A percentile compares a stretch with the other conserved stretches of the same genome.
These are phyloP conservation scores for Globisporangium apiculatum DNA, from an alignment of 352 stramenopile species.

Conservation along the genomic window DNA sequence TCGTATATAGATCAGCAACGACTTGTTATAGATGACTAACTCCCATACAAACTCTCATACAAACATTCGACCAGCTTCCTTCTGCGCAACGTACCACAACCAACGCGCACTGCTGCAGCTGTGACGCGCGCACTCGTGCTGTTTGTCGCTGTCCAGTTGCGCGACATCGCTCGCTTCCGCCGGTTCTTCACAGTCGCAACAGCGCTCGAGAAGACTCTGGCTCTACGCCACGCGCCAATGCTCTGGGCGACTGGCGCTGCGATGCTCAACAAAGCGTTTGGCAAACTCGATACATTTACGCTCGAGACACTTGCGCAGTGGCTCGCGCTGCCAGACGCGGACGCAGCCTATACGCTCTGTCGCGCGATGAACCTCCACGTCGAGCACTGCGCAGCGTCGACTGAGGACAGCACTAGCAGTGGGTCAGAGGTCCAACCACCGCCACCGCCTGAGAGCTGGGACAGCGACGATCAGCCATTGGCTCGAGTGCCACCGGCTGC, in stretches of 20 bases:
- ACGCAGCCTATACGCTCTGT: conserved; percentile 28
- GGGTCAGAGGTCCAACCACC: neutral
- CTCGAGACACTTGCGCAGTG: conserved; percentile 31
- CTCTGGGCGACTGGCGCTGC: conserved; percentile 28
- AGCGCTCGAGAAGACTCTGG: conserved; percentile 28
- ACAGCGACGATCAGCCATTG: neutral
- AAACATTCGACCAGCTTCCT: conserved; percentile 12
- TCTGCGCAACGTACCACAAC: conserved; percentile 25
- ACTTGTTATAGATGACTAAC: no score
- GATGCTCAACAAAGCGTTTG: conserved; percentile 56
- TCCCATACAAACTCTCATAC: neutral
- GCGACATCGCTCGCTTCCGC: conserved; percentile 33
- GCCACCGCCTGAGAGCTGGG: conserved; percentile 12
- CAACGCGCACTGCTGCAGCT: conserved; percentile 6
- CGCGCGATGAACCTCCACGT: conserved; percentile 37
- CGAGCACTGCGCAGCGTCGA: neutral
- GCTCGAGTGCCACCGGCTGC: neutral
- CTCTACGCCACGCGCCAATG: conserved; percentile 29
- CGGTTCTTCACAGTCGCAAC: conserved; percentile 19
- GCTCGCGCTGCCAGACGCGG: conserved; percentile 16
- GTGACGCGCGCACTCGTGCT: conserved; percentile 31
- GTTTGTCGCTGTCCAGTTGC: conserved; percentile 50
- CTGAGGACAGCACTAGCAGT: neutral
- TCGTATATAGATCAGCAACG: neutral
- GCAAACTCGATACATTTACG: conserved; percentile 49